Evolutionary conservation across 441 rosid species (phyloP).

Genomic region (Populus tomentosa): DNA sequence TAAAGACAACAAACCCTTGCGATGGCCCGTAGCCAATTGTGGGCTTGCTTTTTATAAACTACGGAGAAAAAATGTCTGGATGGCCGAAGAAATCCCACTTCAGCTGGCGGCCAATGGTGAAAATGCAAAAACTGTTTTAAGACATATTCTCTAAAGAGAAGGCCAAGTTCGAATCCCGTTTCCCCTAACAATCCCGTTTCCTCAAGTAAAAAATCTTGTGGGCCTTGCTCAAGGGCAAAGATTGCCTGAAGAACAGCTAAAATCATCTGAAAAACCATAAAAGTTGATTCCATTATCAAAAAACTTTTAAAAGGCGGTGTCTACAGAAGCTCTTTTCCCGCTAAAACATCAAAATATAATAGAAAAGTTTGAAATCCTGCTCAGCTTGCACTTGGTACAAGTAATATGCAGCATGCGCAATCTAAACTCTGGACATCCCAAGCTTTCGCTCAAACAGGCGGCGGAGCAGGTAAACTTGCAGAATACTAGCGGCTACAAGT

Average conservation of each 20-base stretch:
- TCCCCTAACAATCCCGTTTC: not conserved
- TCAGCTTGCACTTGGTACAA: slow-evolving; percentile 6
- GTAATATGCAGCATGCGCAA: not conserved
- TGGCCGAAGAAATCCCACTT: not conserved
- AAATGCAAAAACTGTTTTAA: not conserved
- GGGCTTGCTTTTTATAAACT: not conserved
- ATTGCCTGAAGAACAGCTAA: not conserved
- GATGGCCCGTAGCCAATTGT: not conserved
- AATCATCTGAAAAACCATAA: not conserved
- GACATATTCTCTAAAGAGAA: not conserved
- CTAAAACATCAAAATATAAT: not conserved
- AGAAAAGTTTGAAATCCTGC: slow-evolving; percentile 8
- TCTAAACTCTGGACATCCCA: slow-evolving; percentile 60
- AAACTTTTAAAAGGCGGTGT: not conserved
- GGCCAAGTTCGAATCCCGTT: not conserved
- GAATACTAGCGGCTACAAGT: slow-evolving; percentile 49
- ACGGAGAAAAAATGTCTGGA: not conserved
- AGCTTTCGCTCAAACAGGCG: slow-evolving; percentile 63
- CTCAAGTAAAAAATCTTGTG: not conserved
- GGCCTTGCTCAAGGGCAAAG: not conserved
- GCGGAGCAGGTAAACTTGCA: slow-evolving; percentile 65
- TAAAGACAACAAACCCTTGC: not conserved
- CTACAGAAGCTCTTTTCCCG: slow-evolving; percentile 9
- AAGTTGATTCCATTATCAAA: not conserved
- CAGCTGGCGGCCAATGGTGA: not conserved